A percentile compares a stretch with the other conserved stretches of the same genome.
Conservation (phyloP, 805 yeast genomes). For the Wickerhamiella cacticola region DNA sequence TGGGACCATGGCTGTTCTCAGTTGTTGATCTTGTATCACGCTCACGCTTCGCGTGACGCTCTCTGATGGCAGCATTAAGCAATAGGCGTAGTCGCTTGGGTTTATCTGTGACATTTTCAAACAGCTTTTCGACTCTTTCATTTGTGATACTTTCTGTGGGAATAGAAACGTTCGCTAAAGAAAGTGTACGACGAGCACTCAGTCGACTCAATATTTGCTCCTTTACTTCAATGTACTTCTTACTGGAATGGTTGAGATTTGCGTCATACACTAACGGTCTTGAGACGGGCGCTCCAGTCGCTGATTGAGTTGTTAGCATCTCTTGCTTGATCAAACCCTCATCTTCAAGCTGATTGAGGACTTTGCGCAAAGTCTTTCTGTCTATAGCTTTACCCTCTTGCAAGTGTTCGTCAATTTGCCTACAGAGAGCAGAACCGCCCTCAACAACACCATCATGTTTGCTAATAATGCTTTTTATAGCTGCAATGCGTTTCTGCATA, state of each 20-base stretch:
- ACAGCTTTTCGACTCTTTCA: not conserved
- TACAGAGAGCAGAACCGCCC: slow-evolving; percentile 34
- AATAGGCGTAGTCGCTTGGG: slow-evolving; percentile 7
- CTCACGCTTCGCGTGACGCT: not conserved
- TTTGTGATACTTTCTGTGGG: not conserved
- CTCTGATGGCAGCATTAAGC: slow-evolving; percentile 1
- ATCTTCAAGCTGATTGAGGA: slow-evolving; percentile 30
- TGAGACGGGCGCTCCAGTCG: slow-evolving; percentile 17
- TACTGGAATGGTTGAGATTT: not conserved
- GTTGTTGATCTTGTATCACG: not conserved
- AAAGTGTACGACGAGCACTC: not conserved
- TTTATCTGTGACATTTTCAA: not conserved
- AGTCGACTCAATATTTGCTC: slow-evolving; percentile 7
- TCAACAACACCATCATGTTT: slow-evolving; percentile 38
- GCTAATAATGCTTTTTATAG: slow-evolving; percentile 34
- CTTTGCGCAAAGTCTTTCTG: slow-evolving; percentile 41
- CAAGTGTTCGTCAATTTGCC: slow-evolving; percentile 30
- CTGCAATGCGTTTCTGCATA: slow-evolving; percentile 33
- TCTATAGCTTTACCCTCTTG: slow-evolving; percentile 37
- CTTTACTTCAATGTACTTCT: slow-evolving; percentile 14
- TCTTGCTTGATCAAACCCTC: slow-evolving; percentile 28
- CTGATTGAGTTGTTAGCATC: slow-evolving; percentile 20
- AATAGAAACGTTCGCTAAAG: not conserved
- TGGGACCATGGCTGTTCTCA: slow-evolving; percentile 6
- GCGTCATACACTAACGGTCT: slow-evolving; percentile 25